Evolutionary conservation across 2,329 filamentous ascomycete genomes (phyloP).

Genomic region (Cladosporium sp.): DNA sequence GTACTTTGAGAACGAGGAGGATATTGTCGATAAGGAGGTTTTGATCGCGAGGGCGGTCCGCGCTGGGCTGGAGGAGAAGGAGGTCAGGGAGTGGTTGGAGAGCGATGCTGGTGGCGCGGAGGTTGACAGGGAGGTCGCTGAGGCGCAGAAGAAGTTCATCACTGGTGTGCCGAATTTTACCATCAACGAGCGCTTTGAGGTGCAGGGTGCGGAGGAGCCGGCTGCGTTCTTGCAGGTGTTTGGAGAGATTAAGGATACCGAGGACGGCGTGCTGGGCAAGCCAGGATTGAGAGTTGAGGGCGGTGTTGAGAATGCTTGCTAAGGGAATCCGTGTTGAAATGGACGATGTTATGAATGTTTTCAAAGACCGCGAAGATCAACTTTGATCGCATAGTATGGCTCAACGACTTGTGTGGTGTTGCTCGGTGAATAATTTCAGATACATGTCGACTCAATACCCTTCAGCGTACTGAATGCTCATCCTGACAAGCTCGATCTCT

Average conservation of each 20-base stretch:
- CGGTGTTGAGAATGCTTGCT: constrained; percentile 16
- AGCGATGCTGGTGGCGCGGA: constrained; percentile 38
- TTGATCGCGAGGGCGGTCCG: constrained; percentile 36
- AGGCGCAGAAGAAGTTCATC: constrained; percentile 45
- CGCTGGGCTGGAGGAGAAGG: constrained; percentile 38
- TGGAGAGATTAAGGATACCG: constrained; percentile 49
- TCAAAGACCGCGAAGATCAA: background rate
- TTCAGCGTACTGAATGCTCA: background rate
- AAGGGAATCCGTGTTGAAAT: background rate
- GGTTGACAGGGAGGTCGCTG: constrained; percentile 42
- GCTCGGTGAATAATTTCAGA: background rate
- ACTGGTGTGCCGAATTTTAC: constrained; percentile 70
- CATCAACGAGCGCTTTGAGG: constrained; percentile 60
- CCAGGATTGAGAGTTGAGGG: constrained; percentile 9
- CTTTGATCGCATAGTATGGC: background rate
- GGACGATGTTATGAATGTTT: background rate
- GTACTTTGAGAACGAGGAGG: constrained; percentile 44
- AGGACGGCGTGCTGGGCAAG: constrained; percentile 13
- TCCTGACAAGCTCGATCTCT: background rate
- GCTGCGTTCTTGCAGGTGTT: constrained; percentile 61
- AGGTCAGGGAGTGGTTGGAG: constrained; percentile 39
- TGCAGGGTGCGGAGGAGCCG: constrained; percentile 68
- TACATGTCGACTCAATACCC: background rate
- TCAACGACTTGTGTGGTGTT: background rate
- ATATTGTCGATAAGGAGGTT: constrained; percentile 39